These are phyloP conservation scores for Pisolithus marmoratus DNA, from an alignment of 768 basidiomycete genomes.

Conservation along the genomic window DNA sequence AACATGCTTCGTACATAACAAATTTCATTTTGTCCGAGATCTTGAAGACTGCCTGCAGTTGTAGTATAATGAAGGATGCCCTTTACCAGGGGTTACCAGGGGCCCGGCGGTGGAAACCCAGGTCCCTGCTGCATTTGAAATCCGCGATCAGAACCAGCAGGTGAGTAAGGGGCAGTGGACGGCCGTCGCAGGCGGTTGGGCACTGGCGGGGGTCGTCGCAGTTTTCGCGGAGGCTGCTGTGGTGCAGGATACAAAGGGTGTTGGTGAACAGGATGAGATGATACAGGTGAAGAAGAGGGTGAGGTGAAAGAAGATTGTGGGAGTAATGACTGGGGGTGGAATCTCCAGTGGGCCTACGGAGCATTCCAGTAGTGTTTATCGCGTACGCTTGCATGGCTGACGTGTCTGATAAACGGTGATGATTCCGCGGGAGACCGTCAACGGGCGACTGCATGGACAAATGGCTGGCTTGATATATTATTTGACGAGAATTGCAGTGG, in stretches of 20 bases:
- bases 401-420: too few species aligned
- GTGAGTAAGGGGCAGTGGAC: not conserved
- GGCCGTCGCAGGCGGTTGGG: not conserved
- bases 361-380: not conserved
- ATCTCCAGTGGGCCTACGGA: not conserved
- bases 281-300: not conserved
- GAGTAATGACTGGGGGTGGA: not conserved
- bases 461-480: too few species aligned
- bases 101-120: too few species aligned
- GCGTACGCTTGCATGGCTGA: not conserved
- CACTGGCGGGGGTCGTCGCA: not conserved
- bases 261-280: not conserved
- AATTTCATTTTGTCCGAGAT: too few species aligned
- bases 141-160: not conserved
- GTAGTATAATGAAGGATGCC: too few species aligned
- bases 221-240: not conserved
- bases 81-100: not conserved
- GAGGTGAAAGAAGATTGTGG: not conserved
- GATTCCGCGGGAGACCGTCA: too few species aligned
- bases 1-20: too few species aligned
- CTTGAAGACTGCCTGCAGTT: too few species aligned
- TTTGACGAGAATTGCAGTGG: too few species aligned
- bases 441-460: too few species aligned
- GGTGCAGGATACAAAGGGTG: not conserved
- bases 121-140: not conserved